Evolutionary conservation across 139 green algal genomes (phyloP), one percentile per base, ranked within the genome.

Genomic region (Micractinium conductrix): DNA sequence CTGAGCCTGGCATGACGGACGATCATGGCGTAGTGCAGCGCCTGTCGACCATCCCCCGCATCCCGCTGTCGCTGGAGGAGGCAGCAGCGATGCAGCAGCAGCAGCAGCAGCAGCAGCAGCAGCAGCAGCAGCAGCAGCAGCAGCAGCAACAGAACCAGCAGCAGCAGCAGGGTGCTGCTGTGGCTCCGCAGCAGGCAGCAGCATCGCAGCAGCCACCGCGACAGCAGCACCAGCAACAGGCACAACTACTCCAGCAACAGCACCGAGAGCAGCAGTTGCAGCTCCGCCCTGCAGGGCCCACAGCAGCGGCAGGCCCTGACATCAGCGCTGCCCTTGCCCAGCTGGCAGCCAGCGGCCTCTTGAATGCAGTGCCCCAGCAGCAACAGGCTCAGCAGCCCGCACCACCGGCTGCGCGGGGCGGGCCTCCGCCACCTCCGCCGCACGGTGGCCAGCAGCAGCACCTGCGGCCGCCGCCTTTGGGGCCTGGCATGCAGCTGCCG

Each of bases 31-130:
- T 48, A 10, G 43, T 69, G 68, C 81, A 86, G 58, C 81, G 74
- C 69, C 69, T 55, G 42, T 72, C 60, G n/a, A 81, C 42, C 37
- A 86, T 86, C 30, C 68, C 72, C 2, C 44, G 60, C 68, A 80
- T 86, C 42, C 81, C 73, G 6, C 81, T 86, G 9, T 76, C 63
- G 2, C 44, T 86, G 3, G 81, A 86, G 43, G 80, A 37, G 19
- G 72, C 73, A 26, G 60, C 42, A 37, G 53, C 33, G 37, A 53
- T 71, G 80, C 81, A 68, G 26, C 68, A 60, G 44, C 81, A 86
- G 42, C 44, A 81, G 68, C 43, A 62, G 43, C 67, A 80, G 60
- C 74, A 68, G 48, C 33, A 68, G 79, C 26, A 26, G 62, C n/a
- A n/a, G 17, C 35, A 33, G 44, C 60, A 21, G 37, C 79, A 48